Evolutionary conservation across 176 grass and related monocot species (phyloP), one percentile per base, ranked within the genome.

Genomic region (Carex parvula): DNA sequence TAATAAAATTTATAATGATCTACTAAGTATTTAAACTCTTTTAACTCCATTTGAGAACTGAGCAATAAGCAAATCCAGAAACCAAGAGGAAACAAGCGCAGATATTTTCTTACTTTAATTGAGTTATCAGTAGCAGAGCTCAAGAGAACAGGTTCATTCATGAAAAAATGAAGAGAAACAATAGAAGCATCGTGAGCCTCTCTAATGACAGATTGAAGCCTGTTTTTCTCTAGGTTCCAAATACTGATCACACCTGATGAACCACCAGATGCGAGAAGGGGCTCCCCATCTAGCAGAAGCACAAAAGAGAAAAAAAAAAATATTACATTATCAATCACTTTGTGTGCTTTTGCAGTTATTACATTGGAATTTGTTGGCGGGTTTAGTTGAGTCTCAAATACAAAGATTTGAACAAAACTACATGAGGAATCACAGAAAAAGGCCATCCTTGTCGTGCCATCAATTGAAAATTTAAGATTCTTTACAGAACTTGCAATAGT

Each of bases 41-140:
- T 10, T 44, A 20, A 71, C 10, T 42, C 67, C 37, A 39, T 6
- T 35, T 37, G 16, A 69, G 64, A 37, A 68, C 64, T 70, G 66
- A 44, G 37, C 35, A 71, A 44, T 5, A 71, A 71, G 37, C 17
- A 70, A 71, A n/a, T 37, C 30, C 16, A 18, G 17, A 70, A 42
- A 39, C 18, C 33, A 42, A 42, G 8, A 42, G 35, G 16, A 70
- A n/a, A 15, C 7, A 71, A 71, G 18, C 8, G 21, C 37, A 71
- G 3, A 46, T 9, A 44, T 79, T 29, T 29, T 87, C 89, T 70
- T 89, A 98, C 93, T 85, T 98, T 98, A 58, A 98, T 92, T 87
- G 96, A 98, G 92, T 98, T 98, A 85, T 98, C 96, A 86, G 89
- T 80, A 89, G 96, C 91, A 66, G 96, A 95, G 85, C 96, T 98